Evolutionary conservation across 2,329 filamentous ascomycete species (phyloP).

Genomic region (Amesomyces nigricolor): DNA sequence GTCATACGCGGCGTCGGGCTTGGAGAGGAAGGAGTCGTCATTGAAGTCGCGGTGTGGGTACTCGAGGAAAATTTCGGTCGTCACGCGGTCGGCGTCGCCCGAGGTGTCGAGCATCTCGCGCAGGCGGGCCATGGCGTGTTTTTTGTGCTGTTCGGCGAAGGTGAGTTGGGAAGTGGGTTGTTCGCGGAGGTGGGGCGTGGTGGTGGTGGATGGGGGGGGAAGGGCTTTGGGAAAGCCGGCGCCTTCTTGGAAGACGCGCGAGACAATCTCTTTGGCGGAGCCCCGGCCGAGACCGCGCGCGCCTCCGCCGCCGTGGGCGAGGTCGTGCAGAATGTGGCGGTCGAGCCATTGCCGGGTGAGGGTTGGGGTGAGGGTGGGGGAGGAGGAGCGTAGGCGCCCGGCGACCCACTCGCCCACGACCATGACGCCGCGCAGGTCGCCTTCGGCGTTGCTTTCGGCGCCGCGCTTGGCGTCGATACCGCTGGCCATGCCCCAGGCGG

Average conservation of each 20-base stretch:
- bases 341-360: slow-evolving; percentile 76
- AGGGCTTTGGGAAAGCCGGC: slow-evolving; percentile 64
- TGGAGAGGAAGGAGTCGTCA: slow-evolving; percentile 84
- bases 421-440: slow-evolving; percentile 76
- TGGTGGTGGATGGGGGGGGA: slow-evolving; percentile 30
- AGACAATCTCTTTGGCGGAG: slow-evolving; percentile 66
- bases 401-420: slow-evolving; percentile 86
- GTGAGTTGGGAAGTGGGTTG: slow-evolving; percentile 57
- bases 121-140: slow-evolving; percentile 64
- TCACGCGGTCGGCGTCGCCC: slow-evolving; percentile 71
- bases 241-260: slow-evolving; percentile 72
- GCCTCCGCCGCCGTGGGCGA: slow-evolving; percentile 65
- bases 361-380: slow-evolving; percentile 37
- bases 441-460: slow-evolving; percentile 61
- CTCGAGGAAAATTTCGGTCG: slow-evolving; percentile 76
- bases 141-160: slow-evolving; percentile 68
- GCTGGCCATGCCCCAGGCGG: slow-evolving; percentile 71
- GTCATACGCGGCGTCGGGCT: slow-evolving; percentile 82
- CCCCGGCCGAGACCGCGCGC: slow-evolving; percentile 67
- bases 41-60: slow-evolving; percentile 88
- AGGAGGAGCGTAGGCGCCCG: slow-evolving; percentile 54
- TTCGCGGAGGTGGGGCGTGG: slow-evolving; percentile 41
- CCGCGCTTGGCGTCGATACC: slow-evolving; percentile 65
- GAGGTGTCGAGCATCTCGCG: slow-evolving; percentile 72
- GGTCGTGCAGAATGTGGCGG: slow-evolving; percentile 60